Evolutionary conservation across 192 early-diverging fungal species (phyloP).

Genomic region (Coemansia sp.): DNA sequence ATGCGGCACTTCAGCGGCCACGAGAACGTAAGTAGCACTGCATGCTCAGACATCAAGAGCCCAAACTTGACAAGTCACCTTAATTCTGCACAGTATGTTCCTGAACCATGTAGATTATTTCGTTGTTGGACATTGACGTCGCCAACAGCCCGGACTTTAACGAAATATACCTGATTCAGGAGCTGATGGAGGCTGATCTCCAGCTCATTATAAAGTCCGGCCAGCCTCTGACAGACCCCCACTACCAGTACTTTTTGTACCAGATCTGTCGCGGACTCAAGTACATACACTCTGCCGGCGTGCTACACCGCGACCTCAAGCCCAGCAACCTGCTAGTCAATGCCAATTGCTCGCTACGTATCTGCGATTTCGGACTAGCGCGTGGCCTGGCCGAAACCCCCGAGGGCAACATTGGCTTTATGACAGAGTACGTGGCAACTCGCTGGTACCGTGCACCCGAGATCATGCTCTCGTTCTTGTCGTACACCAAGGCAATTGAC

Average conservation of each 20-base stretch:
- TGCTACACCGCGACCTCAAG: constrained; percentile 97
- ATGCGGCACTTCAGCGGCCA: constrained; percentile 91
- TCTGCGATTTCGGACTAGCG: constrained; percentile 99
- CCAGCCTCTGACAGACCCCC: constrained; percentile 92
- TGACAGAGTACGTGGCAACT: constrained; percentile 99
- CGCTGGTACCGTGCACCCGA: constrained; percentile 99
- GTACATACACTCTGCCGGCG: constrained; percentile 97
- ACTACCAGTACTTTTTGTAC: constrained; percentile 99
- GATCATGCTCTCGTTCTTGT: constrained; percentile 96
- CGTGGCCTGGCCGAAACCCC: constrained; percentile 83
- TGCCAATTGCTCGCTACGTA: constrained; percentile 90
- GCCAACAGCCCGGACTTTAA: constrained; percentile 81
- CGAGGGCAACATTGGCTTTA: constrained; percentile 85
- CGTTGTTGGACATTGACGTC: constrained; percentile 88
- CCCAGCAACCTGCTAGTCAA: constrained; percentile 88
- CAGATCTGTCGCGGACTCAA: constrained; percentile 96
- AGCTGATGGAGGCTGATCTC: constrained; percentile 99
- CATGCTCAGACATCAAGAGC: background rate
- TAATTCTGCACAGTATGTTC: background rate
- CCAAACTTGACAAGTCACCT: background rate
- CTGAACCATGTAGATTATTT: constrained; percentile 71
- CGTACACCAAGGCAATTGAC: constrained; percentile 99
- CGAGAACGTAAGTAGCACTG: constrained; percentile 66
- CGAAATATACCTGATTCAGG: constrained; percentile 96
- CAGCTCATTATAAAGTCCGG: constrained; percentile 92